Conservation (phyloP, 2,329 filamentous ascomycete species). For the Fusarium kyushuense region DNA sequence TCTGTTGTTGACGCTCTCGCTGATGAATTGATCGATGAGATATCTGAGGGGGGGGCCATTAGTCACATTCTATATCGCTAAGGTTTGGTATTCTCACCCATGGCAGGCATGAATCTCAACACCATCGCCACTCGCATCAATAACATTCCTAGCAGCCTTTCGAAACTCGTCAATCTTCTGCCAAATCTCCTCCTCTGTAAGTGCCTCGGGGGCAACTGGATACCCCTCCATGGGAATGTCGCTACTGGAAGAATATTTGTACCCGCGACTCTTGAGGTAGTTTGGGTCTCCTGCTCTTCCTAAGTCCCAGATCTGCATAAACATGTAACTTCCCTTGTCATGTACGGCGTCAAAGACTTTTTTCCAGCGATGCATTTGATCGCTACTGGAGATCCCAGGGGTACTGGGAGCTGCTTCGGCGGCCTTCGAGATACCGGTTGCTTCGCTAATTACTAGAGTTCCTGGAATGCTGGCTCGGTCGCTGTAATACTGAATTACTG, state of each 20-base stretch:
- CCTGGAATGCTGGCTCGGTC: slow-evolving; percentile 60
- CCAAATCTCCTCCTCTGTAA: slow-evolving; percentile 75
- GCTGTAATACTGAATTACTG: slow-evolving; percentile 58
- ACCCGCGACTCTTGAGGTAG: slow-evolving; percentile 42
- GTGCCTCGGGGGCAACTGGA: slow-evolving; percentile 12
- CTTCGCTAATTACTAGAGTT: slow-evolving; percentile 59
- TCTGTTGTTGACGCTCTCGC: slow-evolving; percentile 62
- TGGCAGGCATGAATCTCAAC: slow-evolving; percentile 71
- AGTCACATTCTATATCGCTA: accelerated
- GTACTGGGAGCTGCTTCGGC: slow-evolving; percentile 52
- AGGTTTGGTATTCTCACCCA: slow-evolving; percentile 54
- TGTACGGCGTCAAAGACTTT: slow-evolving; percentile 72
- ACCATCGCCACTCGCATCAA: slow-evolving; percentile 76
- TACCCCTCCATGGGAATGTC: slow-evolving; percentile 43
- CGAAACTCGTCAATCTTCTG: slow-evolving; percentile 71
- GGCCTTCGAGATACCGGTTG: slow-evolving; percentile 56
- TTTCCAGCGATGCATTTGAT: slow-evolving; percentile 71
- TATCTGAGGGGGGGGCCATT: too few species aligned
- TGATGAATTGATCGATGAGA: slow-evolving; percentile 73
- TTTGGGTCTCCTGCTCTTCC: slow-evolving; percentile 60
- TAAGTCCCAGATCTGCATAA: slow-evolving; percentile 73
- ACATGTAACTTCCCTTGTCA: slow-evolving; percentile 70
- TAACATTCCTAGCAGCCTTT: slow-evolving; percentile 65
- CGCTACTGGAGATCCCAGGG: slow-evolving; percentile 68
- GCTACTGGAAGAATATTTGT: slow-evolving; percentile 47